These are phyloP conservation scores for Glebionis coronaria DNA, from an alignment of 129 eudicot species.

Conservation along the genomic window DNA sequence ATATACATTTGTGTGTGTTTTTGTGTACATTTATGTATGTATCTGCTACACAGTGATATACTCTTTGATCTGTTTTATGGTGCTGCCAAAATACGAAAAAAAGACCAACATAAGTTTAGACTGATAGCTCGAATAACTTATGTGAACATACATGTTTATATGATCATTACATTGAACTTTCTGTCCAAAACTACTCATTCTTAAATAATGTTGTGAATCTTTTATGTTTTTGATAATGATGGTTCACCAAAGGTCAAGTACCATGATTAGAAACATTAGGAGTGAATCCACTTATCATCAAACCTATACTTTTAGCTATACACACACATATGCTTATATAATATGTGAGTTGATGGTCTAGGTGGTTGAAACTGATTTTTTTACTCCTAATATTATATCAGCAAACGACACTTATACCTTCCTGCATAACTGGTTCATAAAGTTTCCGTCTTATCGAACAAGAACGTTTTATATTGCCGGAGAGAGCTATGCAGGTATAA, in stretches of 20 bases:
- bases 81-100: background rate
- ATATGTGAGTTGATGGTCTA: constrained; percentile 7
- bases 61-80: background rate
- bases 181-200: too few relatives aligned
- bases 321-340: background rate
- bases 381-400: constrained; percentile 28
- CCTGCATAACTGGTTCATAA: constrained; percentile 82
- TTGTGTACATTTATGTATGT: background rate
- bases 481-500: constrained; percentile 93
- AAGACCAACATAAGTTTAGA: too few relatives aligned
- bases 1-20: background rate
- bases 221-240: too few relatives aligned
- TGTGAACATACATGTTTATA: too few relatives aligned
- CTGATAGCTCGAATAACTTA: too few relatives aligned
- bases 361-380: constrained; percentile 5
- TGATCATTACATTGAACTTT: too few relatives aligned
- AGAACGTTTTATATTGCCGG: constrained; percentile 77
- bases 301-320: background rate
- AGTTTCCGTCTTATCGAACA: constrained; percentile 69
- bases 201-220: too few relatives aligned
- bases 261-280: too few relatives aligned
- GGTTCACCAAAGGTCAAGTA: too few relatives aligned
- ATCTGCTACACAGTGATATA: background rate
- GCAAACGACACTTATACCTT: constrained; percentile 84
- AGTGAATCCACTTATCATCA: too few relatives aligned